These are phyloP conservation scores for Carpinus fangiana DNA, from an alignment of 306 rosid species.

Conservation along the genomic window DNA sequence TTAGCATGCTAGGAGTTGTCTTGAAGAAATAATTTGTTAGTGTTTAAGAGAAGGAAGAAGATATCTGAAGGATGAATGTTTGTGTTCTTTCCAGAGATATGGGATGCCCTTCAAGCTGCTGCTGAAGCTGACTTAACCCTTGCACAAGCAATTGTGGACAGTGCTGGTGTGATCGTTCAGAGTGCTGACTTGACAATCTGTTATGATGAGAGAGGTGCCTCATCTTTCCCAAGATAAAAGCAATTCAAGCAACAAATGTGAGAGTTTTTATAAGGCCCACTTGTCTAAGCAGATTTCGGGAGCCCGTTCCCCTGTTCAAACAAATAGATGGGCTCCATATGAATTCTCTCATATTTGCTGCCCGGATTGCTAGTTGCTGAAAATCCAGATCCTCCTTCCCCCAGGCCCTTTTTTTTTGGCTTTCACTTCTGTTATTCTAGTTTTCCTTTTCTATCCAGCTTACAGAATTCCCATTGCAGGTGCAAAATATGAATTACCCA, in stretches of 20 bases:
- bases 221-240: not conserved
- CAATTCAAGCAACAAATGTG: too few species aligned
- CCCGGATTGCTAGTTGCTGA: too few species aligned
- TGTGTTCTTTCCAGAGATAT: constrained; percentile 61
- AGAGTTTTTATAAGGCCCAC: too few species aligned
- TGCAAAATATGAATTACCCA: constrained; percentile 92
- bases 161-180: constrained; percentile 94
- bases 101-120: constrained; percentile 99
- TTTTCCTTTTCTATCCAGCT: not conserved
- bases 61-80: not conserved
- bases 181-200: constrained; percentile 91
- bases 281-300: too few species aligned
- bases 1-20: not conserved
- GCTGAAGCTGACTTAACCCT: constrained; percentile 85
- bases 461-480: constrained; percentile 51
- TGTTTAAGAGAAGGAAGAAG: not conserved
- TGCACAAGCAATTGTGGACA: constrained; percentile 90
- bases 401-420: not conserved
- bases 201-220: constrained; percentile 91
- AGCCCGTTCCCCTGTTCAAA: too few species aligned
- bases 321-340: too few species aligned
- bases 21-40: not conserved
- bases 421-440: not conserved
- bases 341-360: too few species aligned
- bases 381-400: not conserved